A percentile compares a stretch with the other conserved stretches of the same genome.
Conservation (phyloP, 106 monocot genomes). For the Acorus gramineus region DNA sequence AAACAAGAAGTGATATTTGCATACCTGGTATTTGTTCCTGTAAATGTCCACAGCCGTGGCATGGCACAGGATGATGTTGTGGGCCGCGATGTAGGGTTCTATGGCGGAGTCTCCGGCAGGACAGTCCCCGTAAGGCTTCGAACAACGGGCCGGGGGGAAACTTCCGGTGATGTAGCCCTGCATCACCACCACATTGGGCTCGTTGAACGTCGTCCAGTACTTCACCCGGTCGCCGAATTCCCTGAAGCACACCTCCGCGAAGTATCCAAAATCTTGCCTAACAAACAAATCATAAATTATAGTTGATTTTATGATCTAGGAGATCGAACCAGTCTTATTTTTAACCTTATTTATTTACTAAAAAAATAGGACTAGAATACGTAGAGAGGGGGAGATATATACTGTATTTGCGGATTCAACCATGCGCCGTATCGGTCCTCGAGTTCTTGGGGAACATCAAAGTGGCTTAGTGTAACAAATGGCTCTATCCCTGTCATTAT, state of each 20-base stretch:
- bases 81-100: slow-evolving; percentile 37
- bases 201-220: slow-evolving; percentile 49
- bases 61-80: slow-evolving; percentile 39
- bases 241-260: slow-evolving; percentile 44
- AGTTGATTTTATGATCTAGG: too few relatives aligned
- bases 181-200: slow-evolving; percentile 30
- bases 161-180: slow-evolving; percentile 27
- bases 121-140: slow-evolving; percentile 21
- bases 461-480: slow-evolving; percentile 46
- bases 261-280: slow-evolving; percentile 44
- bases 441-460: slow-evolving; percentile 42
- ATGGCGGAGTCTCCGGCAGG: slow-evolving; percentile 18
- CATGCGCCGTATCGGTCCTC: slow-evolving; percentile 39
- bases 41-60: slow-evolving; percentile 32
- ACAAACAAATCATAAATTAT: not conserved
- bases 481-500: slow-evolving; percentile 34
- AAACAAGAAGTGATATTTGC: not conserved
- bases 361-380: not conserved
- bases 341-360: not conserved
- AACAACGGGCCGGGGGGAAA: slow-evolving; percentile 41
- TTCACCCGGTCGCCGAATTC: slow-evolving; percentile 48
- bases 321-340: too few relatives aligned
- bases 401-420: slow-evolving; percentile 50
- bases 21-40: slow-evolving; percentile 38
- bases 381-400: slow-evolving; percentile 2